A percentile compares a stretch with the other conserved stretches of the same genome.
Conservation (phyloP, 2,329 filamentous ascomycete species). For the Dendryphion nanum region DNA sequence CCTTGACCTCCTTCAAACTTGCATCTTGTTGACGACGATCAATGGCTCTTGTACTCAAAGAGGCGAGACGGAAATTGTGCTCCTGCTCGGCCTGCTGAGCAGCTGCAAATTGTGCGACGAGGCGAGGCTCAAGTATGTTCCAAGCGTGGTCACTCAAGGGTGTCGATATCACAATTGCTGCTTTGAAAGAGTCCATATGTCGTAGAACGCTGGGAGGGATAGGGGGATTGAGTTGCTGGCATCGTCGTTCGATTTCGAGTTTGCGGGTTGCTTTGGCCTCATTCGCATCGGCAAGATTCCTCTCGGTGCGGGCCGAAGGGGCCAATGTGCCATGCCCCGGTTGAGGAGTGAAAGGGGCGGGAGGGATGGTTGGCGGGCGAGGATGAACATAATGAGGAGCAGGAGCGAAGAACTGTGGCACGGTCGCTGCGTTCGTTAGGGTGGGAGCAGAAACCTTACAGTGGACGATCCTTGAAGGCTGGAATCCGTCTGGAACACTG, state of each 20-base stretch:
- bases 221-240: conserved; percentile 64
- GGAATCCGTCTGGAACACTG: conserved; percentile 6
- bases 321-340: conserved; percentile 15
- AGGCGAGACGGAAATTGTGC: conserved; percentile 48
- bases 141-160: conserved; percentile 69
- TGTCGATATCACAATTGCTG: conserved; percentile 66
- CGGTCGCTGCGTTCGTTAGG: conserved; percentile 10
- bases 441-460: not conserved
- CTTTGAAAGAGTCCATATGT: conserved; percentile 72
- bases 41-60: conserved; percentile 47
- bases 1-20: conserved; percentile 53
- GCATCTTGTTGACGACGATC: conserved; percentile 49
- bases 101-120: conserved; percentile 63
- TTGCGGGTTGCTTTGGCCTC: conserved; percentile 64
- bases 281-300: conserved; percentile 62
- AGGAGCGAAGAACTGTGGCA: conserved; percentile 30
- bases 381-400: conserved; percentile 25
- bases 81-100: conserved; percentile 59
- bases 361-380: conserved; percentile 33
- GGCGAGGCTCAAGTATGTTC: conserved; percentile 65
- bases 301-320: conserved; percentile 41
- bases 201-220: conserved; percentile 61
- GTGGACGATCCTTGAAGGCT: not conserved
- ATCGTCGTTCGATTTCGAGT: conserved; percentile 70
- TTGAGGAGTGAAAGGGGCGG: conserved; percentile 32